phyloP scores from a whole-genome alignment of 1,284 basidiomycete species.

The Athelia psychrophila region DNA sequence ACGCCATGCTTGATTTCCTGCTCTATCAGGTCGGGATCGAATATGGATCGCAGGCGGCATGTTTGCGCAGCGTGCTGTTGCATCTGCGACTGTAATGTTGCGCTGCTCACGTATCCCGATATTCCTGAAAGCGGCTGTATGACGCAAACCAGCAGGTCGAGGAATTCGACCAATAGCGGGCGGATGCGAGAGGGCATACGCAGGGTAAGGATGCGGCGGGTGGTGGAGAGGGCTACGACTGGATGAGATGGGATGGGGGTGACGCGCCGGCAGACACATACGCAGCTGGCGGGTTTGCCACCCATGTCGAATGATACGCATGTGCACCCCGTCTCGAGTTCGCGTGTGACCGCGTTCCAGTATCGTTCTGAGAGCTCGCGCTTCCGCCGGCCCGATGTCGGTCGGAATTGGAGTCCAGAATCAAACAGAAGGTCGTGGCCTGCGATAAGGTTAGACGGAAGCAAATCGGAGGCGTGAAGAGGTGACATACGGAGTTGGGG shows the following conservation, averaged over 20 bases:
- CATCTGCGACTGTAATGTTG: constrained; percentile 48
- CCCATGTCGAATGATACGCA: constrained; percentile 74
- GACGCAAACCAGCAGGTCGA: constrained; percentile 81
- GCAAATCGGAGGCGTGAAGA: constrained; percentile 14
- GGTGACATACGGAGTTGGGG: constrained; percentile 78
- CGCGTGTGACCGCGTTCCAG: constrained; percentile 80
- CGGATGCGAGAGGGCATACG: constrained; percentile 77
- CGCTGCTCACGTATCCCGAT: constrained; percentile 51
- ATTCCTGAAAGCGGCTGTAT: constrained; percentile 66
- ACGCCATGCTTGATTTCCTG: constrained; percentile 77
- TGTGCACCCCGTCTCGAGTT: constrained; percentile 81
- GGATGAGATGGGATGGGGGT: constrained; percentile 37
- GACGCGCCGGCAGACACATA: constrained; percentile 55
- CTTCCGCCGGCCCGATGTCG: constrained; percentile 63
- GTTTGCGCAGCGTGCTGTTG: constrained; percentile 57
- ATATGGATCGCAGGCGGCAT: constrained; percentile 56
- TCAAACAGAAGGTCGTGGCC: constrained; percentile 93
- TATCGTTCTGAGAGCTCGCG: constrained; percentile 78
- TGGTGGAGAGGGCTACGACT: constrained; percentile 41
- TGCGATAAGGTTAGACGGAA: constrained; percentile 22
- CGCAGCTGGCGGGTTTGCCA: constrained; percentile 50
- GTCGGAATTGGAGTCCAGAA: constrained; percentile 69
- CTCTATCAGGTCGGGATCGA: constrained; percentile 74
- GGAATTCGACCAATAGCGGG: constrained; percentile 72
- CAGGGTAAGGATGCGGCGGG: constrained; percentile 48